Conservation (phyloP, 495 filamentous ascomycete species). For the Hyaloscypha bicolor region DNA sequence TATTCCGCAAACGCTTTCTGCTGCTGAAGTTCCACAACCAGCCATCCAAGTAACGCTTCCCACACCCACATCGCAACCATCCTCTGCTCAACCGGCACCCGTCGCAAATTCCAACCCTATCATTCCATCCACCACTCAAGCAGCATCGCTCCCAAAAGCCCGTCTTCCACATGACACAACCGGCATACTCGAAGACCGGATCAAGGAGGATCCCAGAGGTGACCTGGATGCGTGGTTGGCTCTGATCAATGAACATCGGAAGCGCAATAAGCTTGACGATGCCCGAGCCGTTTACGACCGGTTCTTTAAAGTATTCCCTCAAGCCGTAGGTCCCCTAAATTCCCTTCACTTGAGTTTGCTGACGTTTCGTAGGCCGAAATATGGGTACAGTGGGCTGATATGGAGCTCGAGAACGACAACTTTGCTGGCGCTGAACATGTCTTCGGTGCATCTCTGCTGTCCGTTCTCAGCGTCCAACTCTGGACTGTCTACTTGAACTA, state of each 20-base stretch:
- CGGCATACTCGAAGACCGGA: slow-evolving; percentile 84
- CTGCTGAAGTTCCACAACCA: background rate
- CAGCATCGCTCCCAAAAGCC: slow-evolving; percentile 30
- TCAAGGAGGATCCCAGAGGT: slow-evolving; percentile 87
- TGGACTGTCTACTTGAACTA: slow-evolving; percentile 97
- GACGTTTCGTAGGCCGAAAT: slow-evolving; percentile 71
- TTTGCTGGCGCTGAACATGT: slow-evolving; percentile 76
- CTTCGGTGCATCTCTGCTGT: slow-evolving; percentile 72
- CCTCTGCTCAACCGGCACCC: slow-evolving; percentile 39
- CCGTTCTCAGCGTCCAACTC: slow-evolving; percentile 76
- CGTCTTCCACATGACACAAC: slow-evolving; percentile 34
- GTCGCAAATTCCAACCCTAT: slow-evolving; percentile 35
- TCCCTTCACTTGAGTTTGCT: background rate
- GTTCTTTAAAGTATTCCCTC: slow-evolving; percentile 84
- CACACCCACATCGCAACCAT: slow-evolving; percentile 47
- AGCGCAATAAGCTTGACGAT: slow-evolving; percentile 79
- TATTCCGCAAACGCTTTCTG: background rate
- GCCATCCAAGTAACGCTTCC: background rate
- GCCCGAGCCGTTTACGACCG: slow-evolving; percentile 79
- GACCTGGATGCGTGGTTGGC: slow-evolving; percentile 88
- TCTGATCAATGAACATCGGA: slow-evolving; percentile 82
- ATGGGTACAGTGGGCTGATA: slow-evolving; percentile 81
- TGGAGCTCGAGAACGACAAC: slow-evolving; percentile 85
- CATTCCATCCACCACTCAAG: background rate
- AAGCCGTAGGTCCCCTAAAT: slow-evolving; percentile 68